Conservation (phyloP, 257 asterid species). For the Asclepias syriaca region DNA sequence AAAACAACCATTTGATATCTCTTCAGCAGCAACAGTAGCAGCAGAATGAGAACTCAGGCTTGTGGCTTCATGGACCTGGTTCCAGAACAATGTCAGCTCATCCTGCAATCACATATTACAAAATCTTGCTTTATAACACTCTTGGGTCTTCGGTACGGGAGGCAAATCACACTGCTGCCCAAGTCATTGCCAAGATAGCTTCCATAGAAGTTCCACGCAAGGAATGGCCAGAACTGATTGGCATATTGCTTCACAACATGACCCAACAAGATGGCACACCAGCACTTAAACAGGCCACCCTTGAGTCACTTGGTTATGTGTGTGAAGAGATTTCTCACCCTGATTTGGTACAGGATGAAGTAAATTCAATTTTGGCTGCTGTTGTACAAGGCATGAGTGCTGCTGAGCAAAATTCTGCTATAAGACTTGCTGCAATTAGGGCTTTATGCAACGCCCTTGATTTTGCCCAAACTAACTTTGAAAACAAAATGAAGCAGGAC, state of each 20-base stretch:
- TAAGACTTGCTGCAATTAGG: too few relatives aligned
- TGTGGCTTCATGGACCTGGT: slow-evolving; percentile 77
- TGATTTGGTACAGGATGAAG: too few relatives aligned
- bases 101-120: slow-evolving; percentile 56
- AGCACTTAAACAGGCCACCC: slow-evolving; percentile 55
- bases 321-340: too few relatives aligned
- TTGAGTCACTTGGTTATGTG: too few relatives aligned
- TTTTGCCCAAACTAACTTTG: too few relatives aligned
- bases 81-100: slow-evolving; percentile 67
- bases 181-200: slow-evolving; percentile 82
- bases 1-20: slow-evolving; percentile 49
- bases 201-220: slow-evolving; percentile 71
- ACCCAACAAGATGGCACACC: slow-evolving; percentile 56
- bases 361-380: too few relatives aligned
- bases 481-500: too few relatives aligned
- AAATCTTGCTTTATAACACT: slow-evolving; percentile 47
- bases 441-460: too few relatives aligned
- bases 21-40: slow-evolving; percentile 31
- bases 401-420: too few relatives aligned
- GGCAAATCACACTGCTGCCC: slow-evolving; percentile 75
- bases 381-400: too few relatives aligned
- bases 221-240: slow-evolving; percentile 87
- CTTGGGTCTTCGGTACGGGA: slow-evolving; percentile 61
- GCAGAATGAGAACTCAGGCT: slow-evolving; percentile 65
- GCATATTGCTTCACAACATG: slow-evolving; percentile 57